phyloP scores from a whole-genome alignment of 768 basidiomycete species.

The Collybiopsis luxurians region DNA sequence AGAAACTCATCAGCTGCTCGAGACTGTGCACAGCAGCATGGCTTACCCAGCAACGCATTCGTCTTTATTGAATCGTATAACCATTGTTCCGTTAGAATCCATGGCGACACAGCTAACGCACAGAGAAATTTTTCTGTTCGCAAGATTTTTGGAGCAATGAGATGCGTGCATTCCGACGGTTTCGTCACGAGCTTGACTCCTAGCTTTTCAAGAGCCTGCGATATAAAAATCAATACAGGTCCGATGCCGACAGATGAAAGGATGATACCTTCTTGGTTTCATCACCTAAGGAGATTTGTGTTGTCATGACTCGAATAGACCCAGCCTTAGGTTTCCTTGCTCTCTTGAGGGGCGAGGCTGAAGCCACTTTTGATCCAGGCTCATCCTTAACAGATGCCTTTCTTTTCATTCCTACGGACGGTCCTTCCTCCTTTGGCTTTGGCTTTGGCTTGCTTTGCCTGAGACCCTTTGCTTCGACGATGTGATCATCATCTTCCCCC shows the following conservation, averaged over 20 bases:
- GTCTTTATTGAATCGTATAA: constrained; percentile 54
- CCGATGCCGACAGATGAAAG: background rate
- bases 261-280: constrained; percentile 55
- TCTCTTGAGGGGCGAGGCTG: background rate
- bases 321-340: constrained; percentile 5
- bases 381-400: constrained; percentile 2
- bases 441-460: background rate
- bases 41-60: constrained; percentile 63
- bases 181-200: constrained; percentile 65
- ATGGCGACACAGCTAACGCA: constrained; percentile 62
- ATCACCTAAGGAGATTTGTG: constrained; percentile 57
- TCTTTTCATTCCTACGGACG: constrained; percentile 2
- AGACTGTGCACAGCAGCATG: background rate
- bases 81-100: constrained; percentile 70
- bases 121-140: constrained; percentile 89
- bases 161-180: constrained; percentile 73
- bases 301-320: constrained; percentile 59
- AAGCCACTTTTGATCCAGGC: background rate
- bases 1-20: background rate
- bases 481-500: constrained; percentile 22
- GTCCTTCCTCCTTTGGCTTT: background rate
- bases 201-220: constrained; percentile 57
- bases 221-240: background rate
- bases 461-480: constrained; percentile 13
- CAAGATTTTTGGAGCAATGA: constrained; percentile 65